Evolutionary conservation across 495 filamentous ascomycete species (phyloP).

Genomic region (Daldinia concentrica): DNA sequence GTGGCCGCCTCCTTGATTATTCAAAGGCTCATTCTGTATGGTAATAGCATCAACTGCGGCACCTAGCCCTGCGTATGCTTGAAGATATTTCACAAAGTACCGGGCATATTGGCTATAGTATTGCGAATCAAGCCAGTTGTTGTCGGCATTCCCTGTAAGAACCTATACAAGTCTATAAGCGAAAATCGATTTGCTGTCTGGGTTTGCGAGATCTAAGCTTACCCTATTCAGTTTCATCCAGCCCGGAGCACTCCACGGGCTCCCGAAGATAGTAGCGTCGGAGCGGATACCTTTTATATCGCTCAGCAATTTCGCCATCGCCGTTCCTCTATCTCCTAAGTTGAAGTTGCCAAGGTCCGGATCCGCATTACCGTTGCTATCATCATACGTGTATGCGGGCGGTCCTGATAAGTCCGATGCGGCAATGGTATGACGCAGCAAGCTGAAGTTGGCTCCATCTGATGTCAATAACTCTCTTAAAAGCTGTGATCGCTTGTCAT

Average conservation of each 20-base stretch:
- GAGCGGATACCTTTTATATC: slow-evolving; percentile 53
- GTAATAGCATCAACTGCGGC: slow-evolving; percentile 63
- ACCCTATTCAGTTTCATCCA: slow-evolving; percentile 68
- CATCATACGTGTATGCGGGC: slow-evolving; percentile 64
- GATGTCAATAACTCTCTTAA: slow-evolving; percentile 59
- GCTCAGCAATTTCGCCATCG: slow-evolving; percentile 61
- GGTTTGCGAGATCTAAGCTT: neutral
- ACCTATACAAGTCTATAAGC: slow-evolving; percentile 31
- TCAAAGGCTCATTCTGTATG: slow-evolving; percentile 67
- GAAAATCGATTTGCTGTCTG: neutral
- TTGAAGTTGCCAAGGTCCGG: slow-evolving; percentile 54
- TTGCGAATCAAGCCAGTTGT: slow-evolving; percentile 63
- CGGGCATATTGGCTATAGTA: slow-evolving; percentile 59
- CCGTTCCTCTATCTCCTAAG: slow-evolving; percentile 59
- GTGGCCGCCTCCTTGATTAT: slow-evolving; percentile 62
- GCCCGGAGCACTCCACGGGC: slow-evolving; percentile 63
- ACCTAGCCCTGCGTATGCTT: slow-evolving; percentile 57
- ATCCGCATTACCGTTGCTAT: slow-evolving; percentile 53
- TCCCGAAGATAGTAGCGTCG: slow-evolving; percentile 56
- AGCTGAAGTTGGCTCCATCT: slow-evolving; percentile 57
- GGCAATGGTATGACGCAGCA: slow-evolving; percentile 65
- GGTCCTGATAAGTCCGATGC: slow-evolving; percentile 62
- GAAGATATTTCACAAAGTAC: slow-evolving; percentile 67
- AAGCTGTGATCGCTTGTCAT: slow-evolving; percentile 51
- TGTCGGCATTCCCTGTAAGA: slow-evolving; percentile 56